Conservation (phyloP, 2,329 filamentous ascomycete genomes). For the Paecilomyces fulvus region DNA sequence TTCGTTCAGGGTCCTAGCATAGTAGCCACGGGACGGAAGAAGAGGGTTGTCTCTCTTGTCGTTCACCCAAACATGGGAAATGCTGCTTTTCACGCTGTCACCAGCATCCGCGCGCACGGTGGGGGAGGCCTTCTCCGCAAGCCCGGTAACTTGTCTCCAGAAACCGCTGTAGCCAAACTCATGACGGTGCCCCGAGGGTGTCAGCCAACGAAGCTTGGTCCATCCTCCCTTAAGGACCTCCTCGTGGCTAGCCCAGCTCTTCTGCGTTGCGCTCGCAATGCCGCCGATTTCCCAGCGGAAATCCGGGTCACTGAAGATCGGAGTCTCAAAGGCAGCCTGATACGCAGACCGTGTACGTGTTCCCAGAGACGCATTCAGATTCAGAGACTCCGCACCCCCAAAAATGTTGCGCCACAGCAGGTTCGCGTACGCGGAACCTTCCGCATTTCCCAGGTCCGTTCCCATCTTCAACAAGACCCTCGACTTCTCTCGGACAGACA, state of each 20-base stretch:
- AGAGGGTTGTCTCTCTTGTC: conserved; percentile 79
- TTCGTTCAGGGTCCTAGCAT: conserved; percentile 69
- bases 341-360: conserved; percentile 89
- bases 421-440: conserved; percentile 88
- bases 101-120: conserved; percentile 78
- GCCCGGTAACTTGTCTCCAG: conserved; percentile 82
- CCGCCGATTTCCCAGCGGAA: conserved; percentile 70
- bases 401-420: conserved; percentile 85
- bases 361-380: conserved; percentile 77
- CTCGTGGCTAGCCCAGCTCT: conserved; percentile 90
- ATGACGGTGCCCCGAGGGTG: conserved; percentile 57
- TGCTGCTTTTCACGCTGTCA: conserved; percentile 79
- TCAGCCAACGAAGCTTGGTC: conserved; percentile 68
- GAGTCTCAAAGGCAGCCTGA: conserved; percentile 74
- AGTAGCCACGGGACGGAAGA: conserved; percentile 72
- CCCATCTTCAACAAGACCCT: conserved; percentile 85
- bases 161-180: conserved; percentile 70
- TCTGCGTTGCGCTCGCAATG: conserved; percentile 74
- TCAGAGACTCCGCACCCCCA: conserved; percentile 83
- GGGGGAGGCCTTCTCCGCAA: conserved; percentile 67
- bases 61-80: conserved; percentile 71
- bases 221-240: conserved; percentile 74
- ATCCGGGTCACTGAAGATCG: conserved; percentile 76
- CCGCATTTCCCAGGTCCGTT: conserved; percentile 86
- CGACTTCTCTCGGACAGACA: conserved; percentile 70